Evolutionary conservation across 305 asterid genomes (phyloP).

Genomic region (Salvia sclarea): DNA sequence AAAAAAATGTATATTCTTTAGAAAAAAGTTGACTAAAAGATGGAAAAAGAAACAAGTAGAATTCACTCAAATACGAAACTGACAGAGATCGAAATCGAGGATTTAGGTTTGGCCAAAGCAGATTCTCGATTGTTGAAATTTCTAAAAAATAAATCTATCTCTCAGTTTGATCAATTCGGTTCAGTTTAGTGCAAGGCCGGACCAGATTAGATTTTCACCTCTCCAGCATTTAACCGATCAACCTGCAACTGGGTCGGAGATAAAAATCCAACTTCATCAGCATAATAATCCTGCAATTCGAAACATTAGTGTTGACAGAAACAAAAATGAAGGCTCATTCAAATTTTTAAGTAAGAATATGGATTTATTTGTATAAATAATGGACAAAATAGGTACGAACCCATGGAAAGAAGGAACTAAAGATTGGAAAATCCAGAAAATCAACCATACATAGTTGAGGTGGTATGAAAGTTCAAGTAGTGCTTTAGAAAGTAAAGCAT

Average conservation of each 20-base stretch:
- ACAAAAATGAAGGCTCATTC: neutral
- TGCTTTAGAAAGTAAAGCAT: neutral
- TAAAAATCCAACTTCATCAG: slow-evolving; percentile 96
- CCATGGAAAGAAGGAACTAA: neutral
- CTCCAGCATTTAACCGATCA: slow-evolving; percentile 79
- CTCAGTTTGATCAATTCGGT: neutral
- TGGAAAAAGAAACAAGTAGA: neutral
- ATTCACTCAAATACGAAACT: neutral
- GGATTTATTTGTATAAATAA: neutral
- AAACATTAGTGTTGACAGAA: slow-evolving; percentile 6
- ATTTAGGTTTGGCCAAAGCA: neutral
- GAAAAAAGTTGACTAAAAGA: neutral
- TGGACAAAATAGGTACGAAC: neutral
- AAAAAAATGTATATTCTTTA: neutral
- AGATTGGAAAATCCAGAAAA: neutral
- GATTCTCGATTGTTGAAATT: neutral
- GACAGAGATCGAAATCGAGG: neutral
- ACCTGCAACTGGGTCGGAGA: slow-evolving; percentile 93
- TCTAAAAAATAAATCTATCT: neutral
- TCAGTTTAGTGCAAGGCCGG: slow-evolving; percentile 14
- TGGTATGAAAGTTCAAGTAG: neutral
- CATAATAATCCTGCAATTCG: slow-evolving; percentile 80
- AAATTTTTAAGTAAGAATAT: slow-evolving; percentile 19
- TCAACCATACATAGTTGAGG: neutral
- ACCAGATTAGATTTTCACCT: slow-evolving; percentile 58